Evolutionary conservation across 2,329 filamentous ascomycete genomes (phyloP), one percentile per base, ranked within the genome.

Genomic region (Ceratocystis cacaofunesta): DNA sequence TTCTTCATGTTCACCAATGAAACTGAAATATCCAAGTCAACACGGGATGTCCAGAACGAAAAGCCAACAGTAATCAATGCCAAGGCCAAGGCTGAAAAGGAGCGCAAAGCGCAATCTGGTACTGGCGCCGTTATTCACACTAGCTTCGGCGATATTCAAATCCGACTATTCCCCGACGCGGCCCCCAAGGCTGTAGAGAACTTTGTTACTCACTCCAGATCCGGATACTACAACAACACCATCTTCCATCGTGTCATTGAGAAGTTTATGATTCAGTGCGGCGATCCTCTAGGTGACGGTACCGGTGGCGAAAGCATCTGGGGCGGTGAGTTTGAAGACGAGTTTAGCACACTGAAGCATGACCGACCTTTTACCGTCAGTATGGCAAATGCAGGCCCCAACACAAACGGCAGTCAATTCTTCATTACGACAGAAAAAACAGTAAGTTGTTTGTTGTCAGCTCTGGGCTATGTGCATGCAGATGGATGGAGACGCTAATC

Each of bases 1-100:
- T 99, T 99, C 77, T 99, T 96, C 80, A 91, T 97, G 85, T 99
- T 96, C 75, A 96, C 90, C 44, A 95, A 96, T 74, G 89, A 96
- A 48, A 83, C 86, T 46, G 88, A 90, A 28, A 82, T 94, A 63
- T 87, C 86, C 70, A 95, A 92, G 74, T 87, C 88, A 6, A 86
- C 87, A 44, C 86, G 94, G 70, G 94, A 99, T 73, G 82, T 99
- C 10, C 91, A 96, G 70, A 99, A 99, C 74, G 94, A 99, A 76
- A 92, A 91, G 70, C 94, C 92, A 0, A 87, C 84, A 1, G 78
- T 77, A 60, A 65, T 65, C 52, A 65, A 63, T 32, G 58, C 63
- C 41, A 67, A 68, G 15, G 43, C 92, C 0, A 87, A 84, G 1
- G 66, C 61, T 8, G 63, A 63, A 12, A 77, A 82, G 66, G 79